phyloP scores from a whole-genome alignment of 1,284 basidiomycete genomes.

The Testicularia cyperi region DNA sequence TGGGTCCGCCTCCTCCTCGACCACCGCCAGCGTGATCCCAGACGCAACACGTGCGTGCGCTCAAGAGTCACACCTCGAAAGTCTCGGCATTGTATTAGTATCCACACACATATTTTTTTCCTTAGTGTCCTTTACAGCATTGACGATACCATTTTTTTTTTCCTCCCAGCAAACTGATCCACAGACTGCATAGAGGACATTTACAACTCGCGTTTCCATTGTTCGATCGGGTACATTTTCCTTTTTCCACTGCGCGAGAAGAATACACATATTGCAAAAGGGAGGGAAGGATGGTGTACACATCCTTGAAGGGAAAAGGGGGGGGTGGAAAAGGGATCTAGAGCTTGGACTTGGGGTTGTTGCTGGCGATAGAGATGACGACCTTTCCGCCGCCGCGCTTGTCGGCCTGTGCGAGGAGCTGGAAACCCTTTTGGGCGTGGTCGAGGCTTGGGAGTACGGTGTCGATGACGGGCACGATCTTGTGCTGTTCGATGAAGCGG shows the following conservation, averaged over 20 bases:
- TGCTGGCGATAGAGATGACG: slow-evolving; percentile 27
- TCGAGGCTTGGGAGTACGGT: slow-evolving; percentile 72
- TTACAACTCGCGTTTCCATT: too few relatives aligned
- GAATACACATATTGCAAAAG: too few relatives aligned
- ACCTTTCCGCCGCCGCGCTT: slow-evolving; percentile 55
- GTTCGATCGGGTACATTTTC: too few relatives aligned
- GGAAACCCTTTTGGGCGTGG: slow-evolving; percentile 71
- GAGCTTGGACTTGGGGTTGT: slow-evolving; percentile 16
- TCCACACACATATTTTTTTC: neutral
- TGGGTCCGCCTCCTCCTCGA: slow-evolving; percentile 23
- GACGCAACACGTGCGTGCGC: too few relatives aligned
- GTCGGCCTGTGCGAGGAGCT: slow-evolving; percentile 57
- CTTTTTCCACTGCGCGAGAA: too few relatives aligned
- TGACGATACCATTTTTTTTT: too few relatives aligned
- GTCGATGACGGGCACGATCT: slow-evolving; percentile 74
- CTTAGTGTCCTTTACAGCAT: too few relatives aligned
- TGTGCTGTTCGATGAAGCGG: slow-evolving; percentile 70
- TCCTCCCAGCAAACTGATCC: too few relatives aligned
- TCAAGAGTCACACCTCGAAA: too few relatives aligned
- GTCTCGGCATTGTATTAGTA: slow-evolving; percentile 21
- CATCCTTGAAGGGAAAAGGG: neutral
- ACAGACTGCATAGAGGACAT: too few relatives aligned
- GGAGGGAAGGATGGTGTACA: neutral
- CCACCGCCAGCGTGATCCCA: too few relatives aligned
- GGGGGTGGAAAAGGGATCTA: too few relatives aligned